phyloP scores from a whole-genome alignment of 345 rosid genomes.

The Pistacia integerrima region DNA sequence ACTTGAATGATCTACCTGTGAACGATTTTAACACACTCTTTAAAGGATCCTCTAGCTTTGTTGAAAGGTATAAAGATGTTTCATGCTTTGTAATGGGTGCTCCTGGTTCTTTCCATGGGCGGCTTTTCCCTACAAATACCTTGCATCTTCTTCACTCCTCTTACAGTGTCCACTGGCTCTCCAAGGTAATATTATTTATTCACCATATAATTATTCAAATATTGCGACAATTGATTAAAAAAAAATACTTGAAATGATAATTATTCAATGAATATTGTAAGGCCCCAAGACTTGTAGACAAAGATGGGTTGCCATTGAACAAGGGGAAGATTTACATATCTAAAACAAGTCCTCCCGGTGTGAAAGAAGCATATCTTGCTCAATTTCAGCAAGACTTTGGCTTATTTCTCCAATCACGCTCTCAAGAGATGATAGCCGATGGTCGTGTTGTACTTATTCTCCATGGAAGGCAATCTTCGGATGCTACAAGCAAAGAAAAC shows the following conservation, averaged over 20 bases:
- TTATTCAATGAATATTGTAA: background rate
- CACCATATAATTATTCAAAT: no score
- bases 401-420: constrained; percentile 21
- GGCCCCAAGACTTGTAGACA: constrained; percentile 22
- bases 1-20: constrained; percentile 25
- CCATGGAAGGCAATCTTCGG: constrained; percentile 9
- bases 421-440: constrained; percentile 19
- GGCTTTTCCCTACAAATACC: constrained; percentile 21
- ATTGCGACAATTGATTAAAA: no score
- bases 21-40: constrained; percentile 39
- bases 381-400: constrained; percentile 28
- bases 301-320: constrained; percentile 23
- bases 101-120: constrained; percentile 32
- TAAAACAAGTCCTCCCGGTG: constrained; percentile 21
- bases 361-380: constrained; percentile 25
- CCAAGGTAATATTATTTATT: constrained; percentile 18
- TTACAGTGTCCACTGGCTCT: constrained; percentile 33
- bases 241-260: no score
- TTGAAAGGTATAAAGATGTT: background rate
- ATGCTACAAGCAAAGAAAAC: background rate
- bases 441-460: constrained; percentile 25
- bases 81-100: constrained; percentile 19
- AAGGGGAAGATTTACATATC: constrained; percentile 30
- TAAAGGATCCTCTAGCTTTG: background rate
- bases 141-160: constrained; percentile 29